phyloP scores from a whole-genome alignment of 208 protist genomes.

The Trypanosomatidae sp. region DNA sequence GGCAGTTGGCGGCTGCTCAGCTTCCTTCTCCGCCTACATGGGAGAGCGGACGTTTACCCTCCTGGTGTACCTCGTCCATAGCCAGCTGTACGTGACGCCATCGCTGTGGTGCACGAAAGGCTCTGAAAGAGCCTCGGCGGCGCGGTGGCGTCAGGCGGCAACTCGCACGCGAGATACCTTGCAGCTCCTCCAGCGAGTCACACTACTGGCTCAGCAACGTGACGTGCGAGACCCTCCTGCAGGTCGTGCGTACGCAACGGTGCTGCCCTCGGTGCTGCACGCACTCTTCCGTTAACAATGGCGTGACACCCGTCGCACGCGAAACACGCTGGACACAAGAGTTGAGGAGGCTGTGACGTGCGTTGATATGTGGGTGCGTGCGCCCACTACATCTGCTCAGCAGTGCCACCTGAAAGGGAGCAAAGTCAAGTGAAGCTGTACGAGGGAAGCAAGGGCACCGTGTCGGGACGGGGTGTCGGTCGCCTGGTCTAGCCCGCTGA shows the following conservation, averaged over 20 bases:
- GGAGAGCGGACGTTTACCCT: background rate
- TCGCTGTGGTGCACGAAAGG: background rate
- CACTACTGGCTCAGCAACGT: background rate
- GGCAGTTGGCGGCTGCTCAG: background rate
- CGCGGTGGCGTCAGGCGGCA: slow-evolving; percentile 11
- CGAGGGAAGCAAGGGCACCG: background rate
- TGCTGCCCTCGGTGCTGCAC: slow-evolving; percentile 16
- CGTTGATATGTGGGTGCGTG: background rate
- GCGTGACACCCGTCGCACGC: background rate
- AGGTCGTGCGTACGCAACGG: background rate
- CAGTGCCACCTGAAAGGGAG: background rate
- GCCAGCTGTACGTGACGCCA: background rate
- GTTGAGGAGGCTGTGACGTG: background rate
- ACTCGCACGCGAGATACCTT: slow-evolving; percentile 11
- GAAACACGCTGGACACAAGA: background rate
- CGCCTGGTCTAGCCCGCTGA: background rate
- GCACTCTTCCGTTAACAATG: slow-evolving; percentile 2
- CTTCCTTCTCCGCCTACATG: background rate
- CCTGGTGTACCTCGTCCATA: background rate
- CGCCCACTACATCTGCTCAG: background rate
- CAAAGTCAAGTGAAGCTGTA: background rate
- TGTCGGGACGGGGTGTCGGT: background rate
- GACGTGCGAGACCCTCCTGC: background rate
- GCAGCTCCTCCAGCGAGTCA: slow-evolving; percentile 5
- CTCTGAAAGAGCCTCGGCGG: background rate